phyloP scores from a whole-genome alignment of 345 rosid species.

The Raphanus sativus region DNA sequence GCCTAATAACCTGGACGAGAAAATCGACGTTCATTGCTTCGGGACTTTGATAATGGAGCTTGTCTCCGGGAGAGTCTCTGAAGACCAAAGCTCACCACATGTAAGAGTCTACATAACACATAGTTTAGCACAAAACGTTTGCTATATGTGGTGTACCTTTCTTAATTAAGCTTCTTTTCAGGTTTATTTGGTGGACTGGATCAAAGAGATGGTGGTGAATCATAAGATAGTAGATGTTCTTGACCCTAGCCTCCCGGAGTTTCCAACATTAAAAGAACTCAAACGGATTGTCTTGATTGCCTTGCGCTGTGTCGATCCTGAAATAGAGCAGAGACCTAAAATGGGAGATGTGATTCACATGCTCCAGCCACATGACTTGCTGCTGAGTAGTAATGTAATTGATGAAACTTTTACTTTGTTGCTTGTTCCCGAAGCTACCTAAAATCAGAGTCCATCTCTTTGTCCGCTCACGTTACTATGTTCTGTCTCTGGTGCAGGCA shows the following conservation, averaged over 20 bases:
- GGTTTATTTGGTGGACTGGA: constrained; percentile 63
- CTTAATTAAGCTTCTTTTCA: constrained; percentile 23
- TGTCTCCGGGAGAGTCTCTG: constrained; percentile 55
- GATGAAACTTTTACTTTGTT: constrained; percentile 21
- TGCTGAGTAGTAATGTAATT: constrained; percentile 52
- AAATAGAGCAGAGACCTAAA: constrained; percentile 55
- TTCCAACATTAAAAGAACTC: constrained; percentile 59
- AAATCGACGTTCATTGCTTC: constrained; percentile 62
- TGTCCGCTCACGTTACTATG: neutral
- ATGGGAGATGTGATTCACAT: constrained; percentile 78
- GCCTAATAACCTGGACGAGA: constrained; percentile 34
- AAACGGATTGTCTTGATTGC: constrained; percentile 63
- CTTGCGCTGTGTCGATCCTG: constrained; percentile 68
- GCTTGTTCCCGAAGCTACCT: neutral
- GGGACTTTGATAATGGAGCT: constrained; percentile 78
- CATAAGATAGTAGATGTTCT: constrained; percentile 46
- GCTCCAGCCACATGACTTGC: constrained; percentile 70
- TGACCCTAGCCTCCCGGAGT: constrained; percentile 58
- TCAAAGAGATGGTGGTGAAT: constrained; percentile 63
- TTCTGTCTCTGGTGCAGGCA: constrained; percentile 36
- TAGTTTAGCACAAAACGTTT: neutral
- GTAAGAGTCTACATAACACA: constrained; percentile 32
- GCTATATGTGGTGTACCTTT: neutral
- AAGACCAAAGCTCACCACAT: constrained; percentile 51
- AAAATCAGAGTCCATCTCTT: neutral